Percentiles rank a stretch among this genome's conserved stretches.
Evolutionary conservation across 2,329 filamentous ascomycete species (phyloP).

Genomic region (Hymenoscyphus infarciens): DNA sequence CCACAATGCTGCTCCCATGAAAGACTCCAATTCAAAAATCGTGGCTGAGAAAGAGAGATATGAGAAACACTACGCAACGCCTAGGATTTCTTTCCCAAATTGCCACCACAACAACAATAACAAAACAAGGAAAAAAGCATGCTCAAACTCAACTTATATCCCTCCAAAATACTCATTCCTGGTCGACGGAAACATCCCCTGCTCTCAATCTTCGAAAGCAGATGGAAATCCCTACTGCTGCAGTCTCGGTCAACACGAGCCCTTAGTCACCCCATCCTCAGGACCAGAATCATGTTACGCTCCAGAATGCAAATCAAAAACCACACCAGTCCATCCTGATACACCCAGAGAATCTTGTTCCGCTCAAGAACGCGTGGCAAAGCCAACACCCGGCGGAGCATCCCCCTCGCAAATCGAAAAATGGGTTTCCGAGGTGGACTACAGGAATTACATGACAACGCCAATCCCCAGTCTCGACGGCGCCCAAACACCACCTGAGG

Average conservation of each 20-base stretch:
- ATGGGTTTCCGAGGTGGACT: neutral
- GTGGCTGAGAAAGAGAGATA: no score
- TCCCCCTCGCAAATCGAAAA: neutral
- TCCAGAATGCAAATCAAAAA: neutral
- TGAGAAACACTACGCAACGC: neutral
- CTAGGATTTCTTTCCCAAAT: conserved; percentile 5
- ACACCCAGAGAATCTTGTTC: neutral
- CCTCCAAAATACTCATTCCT: neutral
- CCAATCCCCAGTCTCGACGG: neutral
- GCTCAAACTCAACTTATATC: neutral
- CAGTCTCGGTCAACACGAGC: neutral
- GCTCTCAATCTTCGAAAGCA: neutral
- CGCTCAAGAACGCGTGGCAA: neutral
- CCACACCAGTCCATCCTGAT: no score
- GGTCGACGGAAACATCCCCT: neutral
- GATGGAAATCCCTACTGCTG: neutral
- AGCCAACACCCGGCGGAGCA: no score
- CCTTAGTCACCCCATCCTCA: neutral
- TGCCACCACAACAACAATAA: neutral
- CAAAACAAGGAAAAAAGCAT: neutral
- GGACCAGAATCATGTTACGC: neutral
- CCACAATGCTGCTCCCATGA: conserved; percentile 15
- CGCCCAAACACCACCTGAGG: neutral
- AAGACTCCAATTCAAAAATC: neutral
- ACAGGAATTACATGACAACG: neutral